Base-by-base conservation (phyloP, 768 basidiomycete species). In the Agaricus blazei region DNA sequence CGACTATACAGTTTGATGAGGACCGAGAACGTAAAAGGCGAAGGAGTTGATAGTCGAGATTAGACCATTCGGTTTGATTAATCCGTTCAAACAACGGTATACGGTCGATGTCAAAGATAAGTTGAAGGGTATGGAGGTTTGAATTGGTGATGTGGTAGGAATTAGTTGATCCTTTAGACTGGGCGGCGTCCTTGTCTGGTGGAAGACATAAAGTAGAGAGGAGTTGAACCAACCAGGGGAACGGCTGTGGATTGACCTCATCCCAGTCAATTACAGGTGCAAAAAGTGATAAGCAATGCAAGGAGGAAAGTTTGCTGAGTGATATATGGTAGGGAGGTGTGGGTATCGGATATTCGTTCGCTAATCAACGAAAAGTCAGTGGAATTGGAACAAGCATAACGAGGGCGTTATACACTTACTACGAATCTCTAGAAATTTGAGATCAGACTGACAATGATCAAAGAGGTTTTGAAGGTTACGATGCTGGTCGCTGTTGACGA, bases 261-360 rank as follows among this genome's bases (percentile, higher is more conserved):
- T 55, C 54, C 54, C 54, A 55, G 19, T 55, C 54, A 4, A 55
- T 48, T 12, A 55, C 47, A 3, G 54, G 54, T 23, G 48, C 46
- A 15, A 55, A 48, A 40, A 55, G 54, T 7, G 54, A 55, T 5
- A 55, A 19, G 24, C 43, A 55, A 12, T 55, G 54, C 4, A 55
- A 38, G n/a, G 54, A 47, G n/a, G 46, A 48, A 23, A 43, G 38
- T 1, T 37, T 26, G n/a, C 34, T 8, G 15, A 42, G 41, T 8
- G 9, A 26, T 24, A 55, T 55, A 26, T 55, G 54, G 9, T 37
- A 28, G 1, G 54, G 54, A 19, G 54, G 47, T 28, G 54, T 5
- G 27, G 54, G 54, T 9, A 55, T 48, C 15, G 54, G 54, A 12
- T 55, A 55, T 48, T 48, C 46, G 28, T 55, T 55, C 2, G 27